Conservation (phyloP, 306 rosid genomes). For the Glycine latifolia region DNA sequence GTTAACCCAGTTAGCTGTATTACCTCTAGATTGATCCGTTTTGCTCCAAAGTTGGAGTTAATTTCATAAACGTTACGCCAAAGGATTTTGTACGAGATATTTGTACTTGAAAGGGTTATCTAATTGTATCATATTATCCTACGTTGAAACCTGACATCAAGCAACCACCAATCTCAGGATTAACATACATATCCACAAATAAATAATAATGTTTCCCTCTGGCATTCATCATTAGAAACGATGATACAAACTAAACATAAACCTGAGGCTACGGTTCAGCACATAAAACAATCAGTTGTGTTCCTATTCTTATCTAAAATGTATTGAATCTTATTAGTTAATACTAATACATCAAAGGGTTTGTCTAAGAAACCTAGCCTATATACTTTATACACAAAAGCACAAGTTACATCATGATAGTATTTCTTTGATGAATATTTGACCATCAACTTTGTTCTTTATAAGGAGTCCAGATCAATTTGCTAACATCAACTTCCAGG, state of each 20-base stretch:
- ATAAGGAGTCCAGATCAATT: conserved; percentile 98
- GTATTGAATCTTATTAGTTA: not conserved
- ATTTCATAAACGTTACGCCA: too few relatives aligned
- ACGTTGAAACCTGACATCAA: too few relatives aligned
- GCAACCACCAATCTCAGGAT: too few relatives aligned
- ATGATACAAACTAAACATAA: not conserved
- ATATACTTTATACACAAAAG: conserved; percentile 43
- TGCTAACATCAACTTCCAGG: conserved; percentile 92
- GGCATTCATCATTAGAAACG: conserved; percentile 10
- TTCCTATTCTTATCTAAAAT: conserved; percentile 35
- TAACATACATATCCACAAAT: not conserved
- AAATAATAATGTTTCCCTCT: not conserved
- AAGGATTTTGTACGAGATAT: too few relatives aligned
- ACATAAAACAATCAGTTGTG: conserved; percentile 14
- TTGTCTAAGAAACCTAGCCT: conserved; percentile 39
- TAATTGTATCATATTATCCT: too few relatives aligned
- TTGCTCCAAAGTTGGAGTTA: too few relatives aligned
- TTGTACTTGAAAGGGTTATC: too few relatives aligned
- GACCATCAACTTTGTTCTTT: conserved; percentile 71
- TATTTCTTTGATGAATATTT: not conserved
- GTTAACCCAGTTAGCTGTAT: too few relatives aligned
- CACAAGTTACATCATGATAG: conserved; percentile 31
- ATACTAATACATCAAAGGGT: conserved; percentile 36
- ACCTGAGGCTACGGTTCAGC: not conserved
- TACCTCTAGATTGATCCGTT: too few relatives aligned